Conservation (phyloP, 1,284 basidiomycete genomes). For the Cryptococcus neoformans region DNA sequence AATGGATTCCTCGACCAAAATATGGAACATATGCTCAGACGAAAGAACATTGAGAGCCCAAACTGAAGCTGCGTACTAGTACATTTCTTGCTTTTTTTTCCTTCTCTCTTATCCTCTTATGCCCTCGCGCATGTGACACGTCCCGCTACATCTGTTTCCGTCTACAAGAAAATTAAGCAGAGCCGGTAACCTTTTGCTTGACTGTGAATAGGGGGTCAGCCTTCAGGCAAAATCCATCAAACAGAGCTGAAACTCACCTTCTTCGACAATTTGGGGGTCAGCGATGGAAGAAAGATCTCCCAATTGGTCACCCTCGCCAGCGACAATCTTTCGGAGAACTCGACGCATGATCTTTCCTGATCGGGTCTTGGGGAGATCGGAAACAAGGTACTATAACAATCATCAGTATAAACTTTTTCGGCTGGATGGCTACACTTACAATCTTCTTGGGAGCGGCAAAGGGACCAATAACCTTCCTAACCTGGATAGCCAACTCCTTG, state of each 20-base stretch:
- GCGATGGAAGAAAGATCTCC: conserved; percentile 89
- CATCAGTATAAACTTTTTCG: background rate
- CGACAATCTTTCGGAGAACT: conserved; percentile 91
- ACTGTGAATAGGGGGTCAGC: conserved; percentile 15
- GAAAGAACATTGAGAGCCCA: too few species aligned
- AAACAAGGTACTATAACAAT: conserved; percentile 59
- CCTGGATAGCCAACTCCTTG: conserved; percentile 91
- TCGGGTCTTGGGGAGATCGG: conserved; percentile 91
- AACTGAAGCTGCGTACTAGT: too few species aligned
- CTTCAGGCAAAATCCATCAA: background rate
- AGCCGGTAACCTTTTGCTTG: conserved; percentile 17
- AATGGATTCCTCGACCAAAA: too few species aligned
- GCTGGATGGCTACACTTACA: conserved; percentile 19
- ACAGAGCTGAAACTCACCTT: conserved; percentile 65
- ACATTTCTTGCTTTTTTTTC: too few species aligned
- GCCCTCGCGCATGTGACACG: too few species aligned
- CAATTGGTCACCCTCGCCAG: conserved; percentile 88
- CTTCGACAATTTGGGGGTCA: conserved; percentile 76
- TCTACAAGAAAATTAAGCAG: background rate
- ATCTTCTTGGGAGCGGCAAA: conserved; percentile 95
- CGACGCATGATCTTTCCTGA: conserved; percentile 97
- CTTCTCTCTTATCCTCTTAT: too few species aligned
- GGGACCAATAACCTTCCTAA: conserved; percentile 92
- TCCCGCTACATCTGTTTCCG: too few species aligned
- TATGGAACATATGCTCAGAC: too few species aligned